A percentile compares a stretch with the other conserved stretches of the same genome.
phyloP scores from a whole-genome alignment of 306 rosid species.

The Macrotyloma uniflorum region DNA sequence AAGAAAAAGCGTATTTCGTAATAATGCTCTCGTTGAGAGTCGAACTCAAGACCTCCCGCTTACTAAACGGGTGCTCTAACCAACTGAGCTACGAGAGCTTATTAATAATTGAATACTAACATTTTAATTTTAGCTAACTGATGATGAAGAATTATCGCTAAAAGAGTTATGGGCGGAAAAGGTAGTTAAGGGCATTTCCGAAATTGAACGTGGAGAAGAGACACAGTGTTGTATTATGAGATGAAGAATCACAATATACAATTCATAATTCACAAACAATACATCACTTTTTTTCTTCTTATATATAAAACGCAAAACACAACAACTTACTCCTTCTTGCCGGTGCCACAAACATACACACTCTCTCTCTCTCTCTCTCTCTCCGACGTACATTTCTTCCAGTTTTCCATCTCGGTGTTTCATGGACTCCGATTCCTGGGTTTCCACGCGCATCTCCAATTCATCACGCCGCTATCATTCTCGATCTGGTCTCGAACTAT shows the following conservation, averaged over 20 bases:
- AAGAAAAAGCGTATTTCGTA: background rate
- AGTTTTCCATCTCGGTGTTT: constrained; percentile 39
- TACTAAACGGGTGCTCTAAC: constrained; percentile 67
- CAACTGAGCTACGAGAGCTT: constrained; percentile 73
- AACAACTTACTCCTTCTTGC: background rate
- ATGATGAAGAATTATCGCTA: no score
- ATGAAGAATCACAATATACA: no score
- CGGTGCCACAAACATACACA: background rate
- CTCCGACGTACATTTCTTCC: background rate
- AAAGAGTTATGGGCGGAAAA: constrained; percentile 10
- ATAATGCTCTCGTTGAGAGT: constrained; percentile 66
- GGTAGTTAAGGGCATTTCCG: constrained; percentile 7
- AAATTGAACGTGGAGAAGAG: background rate
- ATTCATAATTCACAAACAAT: background rate
- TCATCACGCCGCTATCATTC: constrained; percentile 60
- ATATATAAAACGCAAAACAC: background rate
- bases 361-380: background rate
- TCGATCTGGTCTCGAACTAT: constrained; percentile 58
- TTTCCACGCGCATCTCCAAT: constrained; percentile 50
- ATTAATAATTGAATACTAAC: no score
- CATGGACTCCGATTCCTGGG: constrained; percentile 78
- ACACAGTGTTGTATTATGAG: background rate
- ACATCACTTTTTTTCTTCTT: background rate
- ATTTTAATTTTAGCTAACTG: no score
- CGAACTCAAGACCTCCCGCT: constrained; percentile 75